Evolutionary conservation across 2,329 filamentous ascomycete species (phyloP).

Genomic region (Diaporthe citriasiana): DNA sequence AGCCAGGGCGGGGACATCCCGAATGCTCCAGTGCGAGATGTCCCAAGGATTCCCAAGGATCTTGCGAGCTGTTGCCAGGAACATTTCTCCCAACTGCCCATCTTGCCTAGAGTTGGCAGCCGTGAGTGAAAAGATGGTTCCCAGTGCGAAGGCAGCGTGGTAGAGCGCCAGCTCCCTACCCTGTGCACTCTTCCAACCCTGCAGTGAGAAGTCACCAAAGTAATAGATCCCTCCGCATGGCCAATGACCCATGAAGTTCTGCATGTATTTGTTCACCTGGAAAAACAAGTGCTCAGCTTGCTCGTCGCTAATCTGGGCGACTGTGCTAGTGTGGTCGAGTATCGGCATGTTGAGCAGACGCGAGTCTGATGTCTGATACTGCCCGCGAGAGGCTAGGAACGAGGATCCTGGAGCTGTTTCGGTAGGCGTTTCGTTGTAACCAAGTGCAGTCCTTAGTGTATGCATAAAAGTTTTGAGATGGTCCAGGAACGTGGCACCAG

Average conservation of each 20-base stretch:
- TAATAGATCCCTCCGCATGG: slow-evolving; percentile 66
- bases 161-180: slow-evolving; percentile 59
- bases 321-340: slow-evolving; percentile 11
- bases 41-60: slow-evolving; percentile 64
- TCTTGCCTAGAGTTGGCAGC: slow-evolving; percentile 49
- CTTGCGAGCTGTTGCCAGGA: slow-evolving; percentile 59
- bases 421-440: slow-evolving; percentile 44
- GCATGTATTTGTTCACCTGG: slow-evolving; percentile 59
- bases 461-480: slow-evolving; percentile 63
- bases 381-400: slow-evolving; percentile 59
- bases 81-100: slow-evolving; percentile 57
- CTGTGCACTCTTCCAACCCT: slow-evolving; percentile 41
- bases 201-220: slow-evolving; percentile 50
- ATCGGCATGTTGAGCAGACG: slow-evolving; percentile 53
- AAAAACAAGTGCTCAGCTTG: slow-evolving; percentile 57
- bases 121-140: slow-evolving; percentile 51
- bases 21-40: slow-evolving; percentile 56
- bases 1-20: slow-evolving; percentile 60
- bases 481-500: slow-evolving; percentile 65
- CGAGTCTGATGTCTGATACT: slow-evolving; percentile 63
- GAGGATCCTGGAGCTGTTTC: slow-evolving; percentile 46
- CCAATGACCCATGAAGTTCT: slow-evolving; percentile 57
- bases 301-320: slow-evolving; percentile 10
- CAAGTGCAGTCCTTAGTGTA: slow-evolving; percentile 51
- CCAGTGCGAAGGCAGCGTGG: slow-evolving; percentile 61